phyloP scores from a whole-genome alignment of 306 rosid genomes.

The Hippophae tibetana region DNA sequence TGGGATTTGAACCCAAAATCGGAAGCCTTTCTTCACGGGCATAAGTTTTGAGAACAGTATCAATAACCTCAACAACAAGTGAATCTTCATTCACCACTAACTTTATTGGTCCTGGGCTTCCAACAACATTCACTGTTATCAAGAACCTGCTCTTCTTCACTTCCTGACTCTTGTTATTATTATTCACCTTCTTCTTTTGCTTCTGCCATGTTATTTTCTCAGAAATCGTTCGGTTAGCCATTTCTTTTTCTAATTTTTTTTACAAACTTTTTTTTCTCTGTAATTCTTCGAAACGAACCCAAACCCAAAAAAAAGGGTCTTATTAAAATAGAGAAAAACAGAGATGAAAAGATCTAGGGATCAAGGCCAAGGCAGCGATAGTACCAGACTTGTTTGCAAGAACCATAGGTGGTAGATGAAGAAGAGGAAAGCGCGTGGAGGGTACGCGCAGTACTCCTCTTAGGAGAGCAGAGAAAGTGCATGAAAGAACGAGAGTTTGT shows the following conservation, averaged over 20 bases:
- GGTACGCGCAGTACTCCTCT: slow-evolving; percentile 8
- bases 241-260: neutral
- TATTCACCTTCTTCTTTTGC: slow-evolving; percentile 20
- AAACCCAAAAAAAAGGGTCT: too few species aligned
- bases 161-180: neutral
- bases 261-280: neutral
- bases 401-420: slow-evolving; percentile 4
- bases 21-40: slow-evolving; percentile 29
- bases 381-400: slow-evolving; percentile 9
- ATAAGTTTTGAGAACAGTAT: slow-evolving; percentile 25
- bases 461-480: slow-evolving; percentile 7
- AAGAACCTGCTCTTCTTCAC: slow-evolving; percentile 18
- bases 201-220: slow-evolving; percentile 22
- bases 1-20: slow-evolving; percentile 22
- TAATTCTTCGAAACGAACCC: neutral
- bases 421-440: slow-evolving; percentile 7
- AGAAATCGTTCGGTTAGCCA: slow-evolving; percentile 1
- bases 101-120: slow-evolving; percentile 29
- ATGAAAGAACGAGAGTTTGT: slow-evolving; percentile 3
- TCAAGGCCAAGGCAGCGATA: slow-evolving; percentile 10
- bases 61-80: slow-evolving; percentile 17
- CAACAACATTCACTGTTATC: slow-evolving; percentile 22
- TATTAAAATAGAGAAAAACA: neutral
- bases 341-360: neutral
- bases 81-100: slow-evolving; percentile 29